Percentiles rank a stretch among this genome's conserved stretches.
Evolutionary conservation across 371 early-diverging fungal species (phyloP).

Genomic region (Phascolomyces articulosus): DNA sequence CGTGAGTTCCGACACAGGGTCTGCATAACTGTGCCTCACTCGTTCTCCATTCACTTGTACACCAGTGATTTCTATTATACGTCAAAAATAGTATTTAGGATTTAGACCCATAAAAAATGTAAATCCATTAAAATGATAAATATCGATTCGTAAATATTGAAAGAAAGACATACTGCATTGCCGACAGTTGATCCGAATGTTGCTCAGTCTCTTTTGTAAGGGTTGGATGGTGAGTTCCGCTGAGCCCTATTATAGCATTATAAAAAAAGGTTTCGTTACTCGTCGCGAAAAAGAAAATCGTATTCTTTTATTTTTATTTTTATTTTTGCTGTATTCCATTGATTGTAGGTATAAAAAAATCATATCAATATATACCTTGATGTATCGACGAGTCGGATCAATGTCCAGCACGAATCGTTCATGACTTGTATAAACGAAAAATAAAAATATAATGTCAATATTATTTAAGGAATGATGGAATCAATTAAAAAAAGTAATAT

Average conservation of each 20-base stretch:
- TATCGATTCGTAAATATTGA: no score
- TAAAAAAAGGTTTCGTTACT: not conserved
- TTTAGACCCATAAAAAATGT: no score
- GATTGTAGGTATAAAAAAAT: not conserved
- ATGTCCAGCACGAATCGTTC: conserved; percentile 58
- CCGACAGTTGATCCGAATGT: conserved; percentile 61
- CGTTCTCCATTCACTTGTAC: conserved; percentile 58
- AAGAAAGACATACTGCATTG: conserved; percentile 65
- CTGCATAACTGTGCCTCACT: conserved; percentile 56
- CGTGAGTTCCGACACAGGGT: conserved; percentile 55
- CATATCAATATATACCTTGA: conserved; percentile 45
- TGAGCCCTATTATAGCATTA: conserved; percentile 57
- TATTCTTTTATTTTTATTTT: not conserved
- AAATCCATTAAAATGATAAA: no score
- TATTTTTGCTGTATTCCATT: not conserved
- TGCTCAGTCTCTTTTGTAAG: conserved; percentile 44
- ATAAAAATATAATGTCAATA: conserved; percentile 6
- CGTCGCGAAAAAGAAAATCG: not conserved
- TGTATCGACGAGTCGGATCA: conserved; percentile 44
- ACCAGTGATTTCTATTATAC: conserved; percentile 36
- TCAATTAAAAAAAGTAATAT: not conserved
- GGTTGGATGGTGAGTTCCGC: conserved; percentile 68
- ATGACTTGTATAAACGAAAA: conserved; percentile 46
- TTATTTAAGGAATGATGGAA: not conserved
- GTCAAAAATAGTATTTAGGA: no score